Percentiles rank a stretch among this genome's conserved stretches.
Conservation (phyloP, 2,329 filamentous ascomycete genomes). For the Magnaporthiopsis incrustans region DNA sequence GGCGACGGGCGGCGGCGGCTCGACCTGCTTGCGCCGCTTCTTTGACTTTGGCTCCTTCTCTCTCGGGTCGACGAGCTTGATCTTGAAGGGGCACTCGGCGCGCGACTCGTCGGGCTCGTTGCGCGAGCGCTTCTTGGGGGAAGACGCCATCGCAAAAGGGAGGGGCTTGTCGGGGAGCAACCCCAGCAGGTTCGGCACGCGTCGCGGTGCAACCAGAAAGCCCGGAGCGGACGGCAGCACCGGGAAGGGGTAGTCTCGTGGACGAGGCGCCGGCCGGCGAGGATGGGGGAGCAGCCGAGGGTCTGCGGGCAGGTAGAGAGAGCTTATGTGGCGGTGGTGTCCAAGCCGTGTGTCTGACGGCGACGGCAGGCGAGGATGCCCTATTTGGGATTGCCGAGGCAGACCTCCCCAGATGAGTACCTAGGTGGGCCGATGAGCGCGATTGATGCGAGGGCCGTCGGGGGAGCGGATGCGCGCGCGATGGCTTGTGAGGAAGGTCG, state of each 20-base stretch:
- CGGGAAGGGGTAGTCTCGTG: not conserved
- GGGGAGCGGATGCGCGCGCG: not conserved
- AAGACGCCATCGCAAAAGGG: slow-evolving; percentile 26
- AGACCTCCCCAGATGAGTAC: not conserved
- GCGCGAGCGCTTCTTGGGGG: slow-evolving; percentile 43
- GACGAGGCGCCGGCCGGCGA: too few relatives aligned
- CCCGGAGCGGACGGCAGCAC: not conserved
- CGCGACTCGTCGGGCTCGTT: slow-evolving; percentile 39
- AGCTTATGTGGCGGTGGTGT: too few relatives aligned
- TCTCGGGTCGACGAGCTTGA: slow-evolving; percentile 37
- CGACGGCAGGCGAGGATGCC: not conserved
- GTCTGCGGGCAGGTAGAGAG: not conserved
- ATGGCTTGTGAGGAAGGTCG: not conserved
- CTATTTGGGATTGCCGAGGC: not conserved
- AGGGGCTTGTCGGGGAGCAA: too few relatives aligned
- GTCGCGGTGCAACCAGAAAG: too few relatives aligned
- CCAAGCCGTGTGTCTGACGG: not conserved
- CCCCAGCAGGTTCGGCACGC: not conserved
- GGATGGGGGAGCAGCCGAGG: not conserved
- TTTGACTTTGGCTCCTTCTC: slow-evolving; percentile 37
- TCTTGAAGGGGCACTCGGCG: slow-evolving; percentile 48
- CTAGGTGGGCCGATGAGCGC: not conserved
- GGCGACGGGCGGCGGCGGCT: slow-evolving; percentile 20
- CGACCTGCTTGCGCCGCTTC: slow-evolving; percentile 34
- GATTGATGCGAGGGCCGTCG: not conserved